Evolutionary conservation across 2,329 filamentous ascomycete genomes (phyloP).

Genomic region (Rutstroemia sp.): DNA sequence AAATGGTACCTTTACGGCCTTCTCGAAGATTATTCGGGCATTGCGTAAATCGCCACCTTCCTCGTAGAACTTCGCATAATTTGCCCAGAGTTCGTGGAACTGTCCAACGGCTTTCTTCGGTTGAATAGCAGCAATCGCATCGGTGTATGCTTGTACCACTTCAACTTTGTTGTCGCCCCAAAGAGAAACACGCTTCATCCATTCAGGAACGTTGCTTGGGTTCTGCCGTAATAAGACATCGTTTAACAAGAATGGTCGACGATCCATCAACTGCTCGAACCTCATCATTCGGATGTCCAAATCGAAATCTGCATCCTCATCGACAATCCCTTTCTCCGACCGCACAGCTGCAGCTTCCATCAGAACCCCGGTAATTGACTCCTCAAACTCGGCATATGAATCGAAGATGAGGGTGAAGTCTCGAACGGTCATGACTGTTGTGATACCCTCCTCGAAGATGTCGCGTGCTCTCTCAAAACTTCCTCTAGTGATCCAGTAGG

Average conservation of each 20-base stretch:
- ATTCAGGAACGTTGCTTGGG: constrained; percentile 90
- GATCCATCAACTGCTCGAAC: constrained; percentile 97
- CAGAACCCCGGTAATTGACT: constrained; percentile 83
- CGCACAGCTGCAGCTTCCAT: constrained; percentile 81
- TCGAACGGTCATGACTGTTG: constrained; percentile 95
- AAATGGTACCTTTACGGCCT: constrained; percentile 95
- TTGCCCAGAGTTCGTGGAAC: constrained; percentile 92
- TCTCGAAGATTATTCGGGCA: constrained; percentile 90
- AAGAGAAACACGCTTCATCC: constrained; percentile 91
- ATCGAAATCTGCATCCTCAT: constrained; percentile 85
- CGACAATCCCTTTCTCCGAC: constrained; percentile 67
- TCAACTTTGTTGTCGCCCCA: constrained; percentile 93
- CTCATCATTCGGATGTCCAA: constrained; percentile 96
- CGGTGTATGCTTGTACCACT: constrained; percentile 88
- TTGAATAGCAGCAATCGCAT: constrained; percentile 86
- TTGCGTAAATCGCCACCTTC: constrained; percentile 74
- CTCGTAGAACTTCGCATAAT: constrained; percentile 97
- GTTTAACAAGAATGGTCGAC: constrained; percentile 90
- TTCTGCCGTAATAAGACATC: constrained; percentile 94
- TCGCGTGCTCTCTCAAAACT: constrained; percentile 91
- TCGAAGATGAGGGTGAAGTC: constrained; percentile 97
- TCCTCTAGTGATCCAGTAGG: constrained; percentile 91
- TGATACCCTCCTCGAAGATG: constrained; percentile 91
- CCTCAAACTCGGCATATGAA: constrained; percentile 93
- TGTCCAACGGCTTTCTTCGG: constrained; percentile 91